Conservation (phyloP, 495 filamentous ascomycete genomes). For the Tuber borchii region DNA sequence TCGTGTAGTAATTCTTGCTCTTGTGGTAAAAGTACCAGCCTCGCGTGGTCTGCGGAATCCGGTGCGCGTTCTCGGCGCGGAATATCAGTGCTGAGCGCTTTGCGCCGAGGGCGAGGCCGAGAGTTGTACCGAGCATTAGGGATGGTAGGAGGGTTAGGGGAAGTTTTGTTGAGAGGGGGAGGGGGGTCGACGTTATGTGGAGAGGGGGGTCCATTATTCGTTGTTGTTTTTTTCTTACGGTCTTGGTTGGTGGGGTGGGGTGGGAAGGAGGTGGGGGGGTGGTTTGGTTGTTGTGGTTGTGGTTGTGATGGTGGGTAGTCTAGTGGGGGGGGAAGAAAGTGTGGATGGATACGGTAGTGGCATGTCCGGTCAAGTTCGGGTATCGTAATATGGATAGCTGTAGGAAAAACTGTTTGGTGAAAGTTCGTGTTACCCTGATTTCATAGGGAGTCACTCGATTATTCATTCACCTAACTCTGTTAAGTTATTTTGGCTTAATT, state of each 20-base stretch:
- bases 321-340: background rate
- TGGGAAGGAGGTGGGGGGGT: background rate
- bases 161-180: slow-evolving; percentile 58
- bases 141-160: slow-evolving; percentile 59
- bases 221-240: background rate
- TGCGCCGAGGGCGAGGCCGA: slow-evolving; percentile 69
- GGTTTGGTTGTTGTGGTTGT: background rate
- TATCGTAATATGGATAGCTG: background rate
- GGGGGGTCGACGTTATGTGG: slow-evolving; percentile 37
- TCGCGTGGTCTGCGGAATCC: slow-evolving; percentile 67
- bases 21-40: slow-evolving; percentile 99
- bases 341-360: background rate
- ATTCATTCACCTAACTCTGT: background rate
- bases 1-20: slow-evolving; percentile 82
- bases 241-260: background rate
- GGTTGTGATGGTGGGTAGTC: background rate
- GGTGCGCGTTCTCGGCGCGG: slow-evolving; percentile 90
- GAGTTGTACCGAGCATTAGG: slow-evolving; percentile 57
- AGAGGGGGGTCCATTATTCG: background rate
- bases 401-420: background rate
- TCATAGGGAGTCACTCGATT: background rate
- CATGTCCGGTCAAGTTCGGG: background rate
- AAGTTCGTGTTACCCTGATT: slow-evolving; percentile 2
- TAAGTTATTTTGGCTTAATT: no score
- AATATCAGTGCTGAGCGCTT: slow-evolving; percentile 70